Percentiles rank a stretch among this genome's conserved stretches.
Evolutionary conservation across 2,329 filamentous ascomycete species (phyloP).

Genomic region (Sclerotinia borealis): DNA sequence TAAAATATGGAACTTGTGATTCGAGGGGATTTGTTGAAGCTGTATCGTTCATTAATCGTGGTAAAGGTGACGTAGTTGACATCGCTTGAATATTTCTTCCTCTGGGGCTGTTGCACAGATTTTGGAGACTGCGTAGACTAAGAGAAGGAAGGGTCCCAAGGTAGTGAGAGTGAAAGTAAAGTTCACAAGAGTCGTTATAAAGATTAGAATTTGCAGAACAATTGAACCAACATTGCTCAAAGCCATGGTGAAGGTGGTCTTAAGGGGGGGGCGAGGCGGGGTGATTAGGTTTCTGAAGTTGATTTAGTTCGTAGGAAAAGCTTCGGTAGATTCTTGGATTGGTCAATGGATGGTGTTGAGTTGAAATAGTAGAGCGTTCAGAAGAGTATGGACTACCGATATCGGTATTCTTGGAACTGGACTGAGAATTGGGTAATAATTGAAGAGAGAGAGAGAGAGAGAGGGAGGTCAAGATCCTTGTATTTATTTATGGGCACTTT

Average conservation of each 20-base stretch:
- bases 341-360: not conserved
- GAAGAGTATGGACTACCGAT: not conserved
- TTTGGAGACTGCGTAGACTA: conserved; percentile 44
- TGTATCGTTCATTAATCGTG: conserved; percentile 21
- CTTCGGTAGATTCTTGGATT: not conserved
- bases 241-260: conserved; percentile 38
- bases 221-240: conserved; percentile 47
- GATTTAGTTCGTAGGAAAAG: not conserved
- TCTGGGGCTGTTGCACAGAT: conserved; percentile 44
- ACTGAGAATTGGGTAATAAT: not conserved
- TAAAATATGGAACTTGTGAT: not conserved
- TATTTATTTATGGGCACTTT: not conserved
- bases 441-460: too few relatives aligned
- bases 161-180: conserved; percentile 46
- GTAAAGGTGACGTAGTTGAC: conserved; percentile 29
- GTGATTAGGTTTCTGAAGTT: not conserved
- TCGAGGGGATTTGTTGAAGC: conserved; percentile 35
- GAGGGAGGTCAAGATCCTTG: not conserved
- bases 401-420: not conserved
- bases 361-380: not conserved
- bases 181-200: conserved; percentile 48
- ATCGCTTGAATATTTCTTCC: conserved; percentile 37
- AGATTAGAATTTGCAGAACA: conserved; percentile 46
- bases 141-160: conserved; percentile 42
- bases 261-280: not conserved